Evolutionary conservation across 176 grass and related monocot species (phyloP).

Genomic region (Melocanna baccifera): DNA sequence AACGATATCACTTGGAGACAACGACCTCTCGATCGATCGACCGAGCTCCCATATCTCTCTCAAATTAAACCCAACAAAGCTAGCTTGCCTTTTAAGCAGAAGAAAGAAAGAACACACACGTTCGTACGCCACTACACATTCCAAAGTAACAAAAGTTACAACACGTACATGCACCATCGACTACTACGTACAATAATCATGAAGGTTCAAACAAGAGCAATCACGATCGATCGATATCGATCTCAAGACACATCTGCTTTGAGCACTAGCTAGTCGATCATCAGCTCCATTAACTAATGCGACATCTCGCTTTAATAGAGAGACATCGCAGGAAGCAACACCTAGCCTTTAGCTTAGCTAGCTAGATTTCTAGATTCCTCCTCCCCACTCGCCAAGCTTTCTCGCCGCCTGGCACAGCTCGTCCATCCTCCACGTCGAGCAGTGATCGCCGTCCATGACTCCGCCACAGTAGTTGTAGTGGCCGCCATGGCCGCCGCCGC

Average conservation of each 20-base stretch:
- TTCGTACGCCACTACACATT: not conserved
- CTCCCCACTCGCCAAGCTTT: constrained; percentile 68
- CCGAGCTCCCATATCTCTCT: not conserved
- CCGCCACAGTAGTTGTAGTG: not conserved
- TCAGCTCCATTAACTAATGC: constrained; percentile 31
- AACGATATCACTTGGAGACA: constrained; percentile 29
- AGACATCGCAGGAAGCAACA: constrained; percentile 60
- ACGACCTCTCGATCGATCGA: not conserved
- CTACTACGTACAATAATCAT: constrained; percentile 1
- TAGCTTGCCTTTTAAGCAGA: not conserved
- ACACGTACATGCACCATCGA: not conserved
- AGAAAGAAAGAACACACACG: not conserved
- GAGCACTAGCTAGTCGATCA: constrained; percentile 1
- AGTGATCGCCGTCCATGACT: not conserved
- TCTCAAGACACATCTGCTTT: not conserved
- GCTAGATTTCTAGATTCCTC: constrained; percentile 53
- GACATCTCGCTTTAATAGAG: constrained; percentile 54
- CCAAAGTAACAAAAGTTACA: not conserved
- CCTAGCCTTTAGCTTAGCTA: constrained; percentile 16
- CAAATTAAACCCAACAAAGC: not conserved
- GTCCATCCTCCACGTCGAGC: constrained; percentile 38
- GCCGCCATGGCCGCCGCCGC: not conserved
- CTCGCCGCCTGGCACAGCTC: constrained; percentile 56
- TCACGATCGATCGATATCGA: constrained; percentile 3
- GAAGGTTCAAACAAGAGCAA: not conserved